Conservation (phyloP, 2,329 filamentous ascomycete species). For the Fusarium succisae region DNA sequence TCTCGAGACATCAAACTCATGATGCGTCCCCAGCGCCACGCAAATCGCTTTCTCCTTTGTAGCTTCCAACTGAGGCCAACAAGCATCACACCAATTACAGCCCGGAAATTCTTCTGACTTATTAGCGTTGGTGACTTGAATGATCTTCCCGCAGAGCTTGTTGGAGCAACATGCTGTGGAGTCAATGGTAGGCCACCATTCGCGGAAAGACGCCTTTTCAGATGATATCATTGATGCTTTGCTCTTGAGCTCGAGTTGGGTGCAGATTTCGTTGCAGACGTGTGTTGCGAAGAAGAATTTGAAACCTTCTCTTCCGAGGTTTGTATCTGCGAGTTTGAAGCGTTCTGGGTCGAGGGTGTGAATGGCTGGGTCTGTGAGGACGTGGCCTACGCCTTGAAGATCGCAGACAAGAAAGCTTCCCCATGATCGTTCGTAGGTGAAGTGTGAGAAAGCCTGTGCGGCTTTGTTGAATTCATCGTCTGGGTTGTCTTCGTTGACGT, state of each 20-base stretch:
- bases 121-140: slow-evolving; percentile 36
- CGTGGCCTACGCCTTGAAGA: slow-evolving; percentile 49
- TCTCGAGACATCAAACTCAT: slow-evolving; percentile 46
- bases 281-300: slow-evolving; percentile 52
- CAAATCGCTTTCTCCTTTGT: slow-evolving; percentile 40
- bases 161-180: slow-evolving; percentile 50
- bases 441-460: slow-evolving; percentile 54
- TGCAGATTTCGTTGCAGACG: slow-evolving; percentile 47
- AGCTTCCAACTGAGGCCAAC: slow-evolving; percentile 45
- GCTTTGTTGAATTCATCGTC: slow-evolving; percentile 39
- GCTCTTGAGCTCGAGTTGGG: slow-evolving; percentile 43
- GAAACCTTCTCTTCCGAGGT: slow-evolving; percentile 48
- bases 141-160: slow-evolving; percentile 50
- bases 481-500: slow-evolving; percentile 42
- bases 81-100: slow-evolving; percentile 46
- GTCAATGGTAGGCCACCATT: slow-evolving; percentile 45
- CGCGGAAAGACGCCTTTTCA: slow-evolving; percentile 41
- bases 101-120: slow-evolving; percentile 38
- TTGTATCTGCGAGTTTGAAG: slow-evolving; percentile 47
- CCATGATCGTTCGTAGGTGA: slow-evolving; percentile 52
- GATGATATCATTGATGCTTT: slow-evolving; percentile 30
- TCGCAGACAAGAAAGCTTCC: slow-evolving; percentile 50
- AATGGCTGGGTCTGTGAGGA: slow-evolving; percentile 51
- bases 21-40: slow-evolving; percentile 32
- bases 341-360: slow-evolving; percentile 48